Conservation (phyloP, 495 filamentous ascomycete genomes). For the Aspergillus conjunctus region DNA sequence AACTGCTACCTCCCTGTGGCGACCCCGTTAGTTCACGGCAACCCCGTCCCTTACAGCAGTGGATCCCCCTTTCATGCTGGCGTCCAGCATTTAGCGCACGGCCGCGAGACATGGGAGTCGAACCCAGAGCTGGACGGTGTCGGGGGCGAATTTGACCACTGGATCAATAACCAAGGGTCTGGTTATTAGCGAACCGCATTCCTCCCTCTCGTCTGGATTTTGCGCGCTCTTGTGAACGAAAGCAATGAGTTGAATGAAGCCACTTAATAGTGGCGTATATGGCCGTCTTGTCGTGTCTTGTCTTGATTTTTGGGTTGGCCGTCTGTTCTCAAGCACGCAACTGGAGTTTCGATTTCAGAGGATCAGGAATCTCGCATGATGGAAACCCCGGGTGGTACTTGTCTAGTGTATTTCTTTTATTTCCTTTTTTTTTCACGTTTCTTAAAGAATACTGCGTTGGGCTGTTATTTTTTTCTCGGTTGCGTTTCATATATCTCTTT, state of each 20-base stretch:
- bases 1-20: slow-evolving; percentile 24
- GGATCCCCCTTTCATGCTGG: slow-evolving; percentile 15
- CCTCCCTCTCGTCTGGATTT: neutral
- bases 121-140: slow-evolving; percentile 23
- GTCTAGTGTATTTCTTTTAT: slow-evolving; percentile 7
- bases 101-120: slow-evolving; percentile 25
- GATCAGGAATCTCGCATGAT: slow-evolving; percentile 7
- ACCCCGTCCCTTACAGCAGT: slow-evolving; percentile 10
- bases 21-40: slow-evolving; percentile 16
- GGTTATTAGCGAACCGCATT: slow-evolving; percentile 13
- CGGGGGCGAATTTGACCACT: slow-evolving; percentile 25
- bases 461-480: neutral
- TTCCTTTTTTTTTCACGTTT: neutral
- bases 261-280: neutral
- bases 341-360: slow-evolving; percentile 7
- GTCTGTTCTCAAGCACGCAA: slow-evolving; percentile 4
- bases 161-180: slow-evolving; percentile 22
- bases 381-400: slow-evolving; percentile 12
- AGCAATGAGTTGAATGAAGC: slow-evolving; percentile 17
- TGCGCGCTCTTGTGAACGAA: slow-evolving; percentile 18
- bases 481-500: neutral
- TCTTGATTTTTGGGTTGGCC: slow-evolving; percentile 6
- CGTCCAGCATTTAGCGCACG: slow-evolving; percentile 15
- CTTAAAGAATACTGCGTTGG: neutral
- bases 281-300: neutral